Evolutionary conservation across 139 green algal genomes (phyloP), one percentile per base, ranked within the genome.

Genomic region (Ulvella scutata): DNA sequence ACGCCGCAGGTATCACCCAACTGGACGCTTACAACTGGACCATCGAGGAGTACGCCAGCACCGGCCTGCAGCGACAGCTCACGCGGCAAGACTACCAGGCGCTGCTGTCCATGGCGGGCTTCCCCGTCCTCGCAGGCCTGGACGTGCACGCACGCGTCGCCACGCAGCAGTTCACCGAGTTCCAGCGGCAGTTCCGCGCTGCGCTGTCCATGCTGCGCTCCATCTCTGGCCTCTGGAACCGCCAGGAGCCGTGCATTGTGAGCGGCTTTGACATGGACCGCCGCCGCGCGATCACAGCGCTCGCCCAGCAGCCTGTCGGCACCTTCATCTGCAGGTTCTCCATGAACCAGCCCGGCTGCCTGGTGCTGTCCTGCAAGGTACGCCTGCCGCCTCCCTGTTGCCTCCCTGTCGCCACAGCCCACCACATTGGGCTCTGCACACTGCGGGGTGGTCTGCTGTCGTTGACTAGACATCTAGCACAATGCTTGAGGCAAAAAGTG

Each of bases 191-290:
- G 77, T 88, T 83, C 72, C 76, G 75, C 9, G 38, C 39, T 43
- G 75, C 85, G 61, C 80, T 90, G 33, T 34, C 44, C 36, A 76
- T 87, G 61, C 77, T 91, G 74, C 79, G 78, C 31, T 79, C 84
- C 73, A 85, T 91, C 4, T 3, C 6, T 33, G 40, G 72, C 38
- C 72, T 83, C 3, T 91, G 86, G 86, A 87, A 91, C 77, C 51
- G 83, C 31, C 79, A 89, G 77, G 82, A 89, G 76, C 86, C 86
- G 2, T 87, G 78, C 74, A 76, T 91, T n/a, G 83, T 91, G 38
- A 80, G 72, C 31, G 86, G 86, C 74, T 86, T 91, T 43, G 82
- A 91, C 77, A 87, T 91, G 79, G 86, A 89, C 79, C 79, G 83
- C 6, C 67, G 75, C 21, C 81, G 83, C 62, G 83, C 83, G 26